Evolutionary conservation across 2,329 filamentous ascomycete genomes (phyloP).

Genomic region (Sordariomycetes sp.): DNA sequence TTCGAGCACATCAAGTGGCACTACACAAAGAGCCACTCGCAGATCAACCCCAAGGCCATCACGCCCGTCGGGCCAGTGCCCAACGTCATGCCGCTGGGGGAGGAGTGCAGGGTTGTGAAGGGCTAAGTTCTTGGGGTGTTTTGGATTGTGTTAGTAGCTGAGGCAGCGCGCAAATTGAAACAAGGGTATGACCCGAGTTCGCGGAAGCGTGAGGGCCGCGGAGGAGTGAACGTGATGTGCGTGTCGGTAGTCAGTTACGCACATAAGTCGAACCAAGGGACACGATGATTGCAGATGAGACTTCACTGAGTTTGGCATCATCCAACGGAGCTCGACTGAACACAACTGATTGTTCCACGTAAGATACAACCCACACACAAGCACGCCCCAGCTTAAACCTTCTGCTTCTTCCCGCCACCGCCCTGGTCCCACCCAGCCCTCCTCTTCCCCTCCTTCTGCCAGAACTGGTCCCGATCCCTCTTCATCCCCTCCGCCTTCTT

Average conservation of each 20-base stretch:
- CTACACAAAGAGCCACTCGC: constrained; percentile 46
- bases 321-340: neutral
- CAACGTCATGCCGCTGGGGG: constrained; percentile 62
- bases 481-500: constrained; percentile 81
- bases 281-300: no score
- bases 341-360: neutral
- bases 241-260: no score
- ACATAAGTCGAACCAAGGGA: no score
- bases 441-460: constrained; percentile 78
- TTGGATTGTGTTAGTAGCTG: neutral
- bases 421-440: constrained; percentile 28
- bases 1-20: constrained; percentile 91
- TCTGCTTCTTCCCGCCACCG: constrained; percentile 18
- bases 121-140: neutral
- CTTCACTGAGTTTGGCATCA: neutral
- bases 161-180: neutral
- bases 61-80: constrained; percentile 78
- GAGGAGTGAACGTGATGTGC: no score
- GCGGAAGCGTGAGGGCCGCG: no score
- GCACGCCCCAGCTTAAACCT: neutral
- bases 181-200: neutral
- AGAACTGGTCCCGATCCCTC: constrained; percentile 84
- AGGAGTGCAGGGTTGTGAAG: constrained; percentile 56
- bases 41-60: constrained; percentile 59
- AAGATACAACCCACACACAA: neutral